Evolutionary conservation across 2,329 filamentous ascomycete species (phyloP), one percentile per base, ranked within the genome.

Genomic region (Penicillium sp.): DNA sequence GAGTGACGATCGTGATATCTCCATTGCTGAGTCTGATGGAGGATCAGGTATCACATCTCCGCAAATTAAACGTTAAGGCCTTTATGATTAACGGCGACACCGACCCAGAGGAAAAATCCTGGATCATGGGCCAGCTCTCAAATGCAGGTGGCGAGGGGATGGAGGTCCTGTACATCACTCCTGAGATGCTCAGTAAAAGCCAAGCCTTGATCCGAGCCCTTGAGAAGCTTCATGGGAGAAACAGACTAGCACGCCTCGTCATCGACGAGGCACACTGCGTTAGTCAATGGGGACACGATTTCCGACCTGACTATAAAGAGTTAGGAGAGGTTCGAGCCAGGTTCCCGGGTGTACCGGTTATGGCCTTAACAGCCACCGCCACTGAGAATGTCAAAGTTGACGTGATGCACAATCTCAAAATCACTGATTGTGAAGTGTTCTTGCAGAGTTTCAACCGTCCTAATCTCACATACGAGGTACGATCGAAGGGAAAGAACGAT

Each of bases 251-350:
- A 16, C 86, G 94, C 27, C 85, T 99, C 48, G 94, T 99, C 52
- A 96, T 99, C 61, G 94, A 99, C 65, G 95, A 99, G 76, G 94
- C 94, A n/a, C 94, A 99, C 73, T 99, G 94, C 73, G 93, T 99
- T 27, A 97, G 94, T 73, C 92, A 99, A 79, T 99, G 94, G 94
- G 94, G 94, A 0, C 94, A 99, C 66, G 94, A 99, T 73, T 99
- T 99, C 71, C 86, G 95, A 45, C 93, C 92, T 0, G 93, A 97
- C 71, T 99, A 99, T 78, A 96, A 96, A 74, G 84, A 84, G 31
- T 80, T 99, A 4, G 91, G 92, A 29, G 82, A 86, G 57, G 79
- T 97, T 43, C 84, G 93, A 48, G 73, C 78, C 40, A 84, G 83
- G 51, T 93, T 93, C 65, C 86, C 87, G 0, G 84, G 84, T 2